These are phyloP conservation scores for Pythium dissimile DNA, from an alignment of 352 stramenopile genomes.

Conservation along the genomic window DNA sequence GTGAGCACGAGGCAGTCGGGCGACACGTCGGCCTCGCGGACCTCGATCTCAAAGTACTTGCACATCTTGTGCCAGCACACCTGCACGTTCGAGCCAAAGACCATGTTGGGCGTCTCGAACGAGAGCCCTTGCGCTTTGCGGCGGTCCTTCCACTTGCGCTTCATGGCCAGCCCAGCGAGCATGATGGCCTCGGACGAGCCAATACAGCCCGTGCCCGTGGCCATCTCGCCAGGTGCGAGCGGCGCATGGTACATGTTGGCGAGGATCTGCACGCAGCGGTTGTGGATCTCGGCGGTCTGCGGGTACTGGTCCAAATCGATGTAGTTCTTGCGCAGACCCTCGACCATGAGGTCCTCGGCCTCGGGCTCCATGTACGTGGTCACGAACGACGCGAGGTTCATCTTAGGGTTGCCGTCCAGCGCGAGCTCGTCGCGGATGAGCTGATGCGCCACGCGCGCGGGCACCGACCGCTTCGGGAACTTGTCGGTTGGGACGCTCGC, in stretches of 20 bases:
- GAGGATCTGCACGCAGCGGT: slow-evolving; percentile 91
- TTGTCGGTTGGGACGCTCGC: slow-evolving; percentile 51
- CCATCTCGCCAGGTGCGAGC: slow-evolving; percentile 44
- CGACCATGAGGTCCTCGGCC: slow-evolving; percentile 87
- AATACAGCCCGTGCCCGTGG: slow-evolving; percentile 86
- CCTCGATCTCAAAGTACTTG: slow-evolving; percentile 93
- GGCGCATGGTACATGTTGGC: slow-evolving; percentile 89
- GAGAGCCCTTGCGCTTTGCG: slow-evolving; percentile 70
- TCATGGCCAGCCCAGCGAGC: slow-evolving; percentile 88
- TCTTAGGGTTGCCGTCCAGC: slow-evolving; percentile 88
- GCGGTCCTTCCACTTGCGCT: slow-evolving; percentile 88
- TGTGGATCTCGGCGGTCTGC: slow-evolving; percentile 91
- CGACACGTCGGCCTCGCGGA: slow-evolving; percentile 85
- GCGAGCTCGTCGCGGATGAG: slow-evolving; percentile 89
- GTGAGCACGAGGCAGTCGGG: slow-evolving; percentile 84
- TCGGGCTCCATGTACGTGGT: slow-evolving; percentile 92
- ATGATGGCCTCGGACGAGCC: slow-evolving; percentile 92
- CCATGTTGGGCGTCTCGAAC: slow-evolving; percentile 89
- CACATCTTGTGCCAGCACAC: slow-evolving; percentile 95
- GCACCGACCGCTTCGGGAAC: slow-evolving; percentile 65
- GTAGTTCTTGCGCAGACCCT: slow-evolving; percentile 90
- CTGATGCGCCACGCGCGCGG: slow-evolving; percentile 78
- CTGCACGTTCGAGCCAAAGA: slow-evolving; percentile 91
- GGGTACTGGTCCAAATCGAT: slow-evolving; percentile 93
- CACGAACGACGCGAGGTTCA: slow-evolving; percentile 91